Evolutionary conservation across 495 filamentous ascomycete genomes (phyloP).

Genomic region (Astrothelium subdiscretum): DNA sequence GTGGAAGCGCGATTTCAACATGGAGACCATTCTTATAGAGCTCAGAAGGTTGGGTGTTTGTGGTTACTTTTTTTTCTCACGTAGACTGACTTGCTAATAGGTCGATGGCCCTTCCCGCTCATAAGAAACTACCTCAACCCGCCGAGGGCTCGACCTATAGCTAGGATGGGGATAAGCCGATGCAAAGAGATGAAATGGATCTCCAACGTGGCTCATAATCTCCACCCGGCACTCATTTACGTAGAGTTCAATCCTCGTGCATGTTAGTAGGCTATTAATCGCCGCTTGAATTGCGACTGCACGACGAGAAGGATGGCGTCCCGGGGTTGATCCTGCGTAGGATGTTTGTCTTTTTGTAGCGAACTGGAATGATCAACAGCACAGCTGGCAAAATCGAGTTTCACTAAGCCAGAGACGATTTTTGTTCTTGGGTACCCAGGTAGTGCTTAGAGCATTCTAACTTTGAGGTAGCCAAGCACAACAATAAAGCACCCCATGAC

Average conservation of each 20-base stretch:
- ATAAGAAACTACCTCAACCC: constrained; percentile 94
- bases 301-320: neutral
- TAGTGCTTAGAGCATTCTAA: too few relatives aligned
- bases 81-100: constrained; percentile 32
- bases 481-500: too few relatives aligned
- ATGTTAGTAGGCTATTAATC: neutral
- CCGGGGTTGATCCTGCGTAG: neutral
- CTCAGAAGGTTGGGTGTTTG: constrained; percentile 53
- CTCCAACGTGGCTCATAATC: too few relatives aligned
- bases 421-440: too few relatives aligned
- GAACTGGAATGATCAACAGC: neutral
- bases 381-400: too few relatives aligned
- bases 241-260: too few relatives aligned
- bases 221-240: too few relatives aligned
- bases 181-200: neutral
- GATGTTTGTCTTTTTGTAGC: neutral
- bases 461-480: too few relatives aligned
- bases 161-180: neutral
- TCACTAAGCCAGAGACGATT: too few relatives aligned
- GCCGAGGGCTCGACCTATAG: constrained; percentile 67
- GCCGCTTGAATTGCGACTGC: neutral
- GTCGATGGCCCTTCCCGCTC: constrained; percentile 84
- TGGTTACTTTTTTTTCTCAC: neutral
- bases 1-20: constrained; percentile 82
- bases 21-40: constrained; percentile 89